Evolutionary conservation across 192 early-diverging fungal genomes (phyloP), one percentile per base, ranked within the genome.

Genomic region (Funneliformis geosporum): DNA sequence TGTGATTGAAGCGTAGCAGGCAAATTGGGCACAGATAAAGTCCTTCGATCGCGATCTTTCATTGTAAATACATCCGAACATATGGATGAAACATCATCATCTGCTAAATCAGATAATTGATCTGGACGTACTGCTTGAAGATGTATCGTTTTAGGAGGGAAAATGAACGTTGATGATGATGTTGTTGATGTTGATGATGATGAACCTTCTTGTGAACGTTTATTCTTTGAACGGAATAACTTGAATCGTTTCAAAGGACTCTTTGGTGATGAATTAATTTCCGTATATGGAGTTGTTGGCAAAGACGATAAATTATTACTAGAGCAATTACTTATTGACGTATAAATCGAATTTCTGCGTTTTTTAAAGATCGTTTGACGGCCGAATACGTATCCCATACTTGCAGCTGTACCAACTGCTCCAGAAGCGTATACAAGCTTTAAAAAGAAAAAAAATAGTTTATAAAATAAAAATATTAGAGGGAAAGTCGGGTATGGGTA

Each of bases 51-150:
- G 16, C 12, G n/a, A 9, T 50, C 44, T n/a, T 55, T 55, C 28
- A 69, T 8, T 5, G 67, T 40, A 40, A 1, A 40, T 1, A 64
- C 4, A n/a, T 78, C 76, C 0, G 64, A 67, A 68, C 25, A 67
- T 2, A 78, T 76, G 11, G 75, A 76, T 18, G 75, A 76, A 14
- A 60, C 23, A 39, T 76, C 75, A 27, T 76, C 74, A 43, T 76
- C 74, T 8, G 23, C n/a, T 42, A 43, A 33, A 39, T 27, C 21
- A 2, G 40, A 11, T 40, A 70, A 10, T 28, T 64, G 62, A 6
- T 64, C 67, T 1, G 39, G 18, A 69, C 1, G 12, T 21, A 40
- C n/a, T 8, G 21, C 39, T 1, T 42, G 21, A 40, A 39, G 21
- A 14, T 33, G 28, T 67, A 67, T 33, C 4, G 67, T 42, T 40